Evolutionary conservation across 2,329 filamentous ascomycete species (phyloP), one percentile per base, ranked within the genome.

Genomic region (Diaporthe ilicicola): DNA sequence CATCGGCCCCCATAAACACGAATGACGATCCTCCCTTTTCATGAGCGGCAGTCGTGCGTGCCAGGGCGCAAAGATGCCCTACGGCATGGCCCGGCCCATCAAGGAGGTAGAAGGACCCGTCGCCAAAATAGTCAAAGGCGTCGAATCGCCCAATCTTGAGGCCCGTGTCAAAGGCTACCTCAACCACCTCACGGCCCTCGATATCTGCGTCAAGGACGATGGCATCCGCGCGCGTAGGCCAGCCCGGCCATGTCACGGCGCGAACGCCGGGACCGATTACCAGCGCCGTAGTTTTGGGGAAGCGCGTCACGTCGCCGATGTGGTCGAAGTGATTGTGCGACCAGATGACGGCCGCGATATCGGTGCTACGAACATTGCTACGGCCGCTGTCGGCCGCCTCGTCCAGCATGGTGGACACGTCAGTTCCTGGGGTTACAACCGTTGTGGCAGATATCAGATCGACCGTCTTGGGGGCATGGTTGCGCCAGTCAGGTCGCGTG

Each of bases 261-360:
- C 80, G 82, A 76, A 86, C 83, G 0, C 85, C 86, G 1, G 85
- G 82, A 0, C 87, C 87, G 3, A 87, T 84, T 32, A 88, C 74
- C 1, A 88, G 74, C 4, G 81, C 78, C 2, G 84, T 85, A 9
- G 70, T 76, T 0, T 75, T 8, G 0, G 83, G 82, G 59, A 88
- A 88, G 0, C 73, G 77, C 4, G 79, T 78, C 1, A 82, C 78
- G 68, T 87, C 82, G 1, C 86, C 87, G n/a, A 79, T 82, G 73
- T 89, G 87, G 75, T 88, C 85, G 70, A 80, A 83, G 71, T 83
- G 81, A 71, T 79, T 80, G 72, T 86, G 84, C 66, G 79, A 73
- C 71, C 73, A 74, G 54, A 78, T 73, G 19, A 62, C 70, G 34
- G 73, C 74, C 15, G 76, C 73, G 37, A 72, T 68, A 17, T 54